These are phyloP conservation scores for Aurantiochytrium sp. DNA, from an alignment of 108 stramenopile species.

Conservation along the genomic window DNA sequence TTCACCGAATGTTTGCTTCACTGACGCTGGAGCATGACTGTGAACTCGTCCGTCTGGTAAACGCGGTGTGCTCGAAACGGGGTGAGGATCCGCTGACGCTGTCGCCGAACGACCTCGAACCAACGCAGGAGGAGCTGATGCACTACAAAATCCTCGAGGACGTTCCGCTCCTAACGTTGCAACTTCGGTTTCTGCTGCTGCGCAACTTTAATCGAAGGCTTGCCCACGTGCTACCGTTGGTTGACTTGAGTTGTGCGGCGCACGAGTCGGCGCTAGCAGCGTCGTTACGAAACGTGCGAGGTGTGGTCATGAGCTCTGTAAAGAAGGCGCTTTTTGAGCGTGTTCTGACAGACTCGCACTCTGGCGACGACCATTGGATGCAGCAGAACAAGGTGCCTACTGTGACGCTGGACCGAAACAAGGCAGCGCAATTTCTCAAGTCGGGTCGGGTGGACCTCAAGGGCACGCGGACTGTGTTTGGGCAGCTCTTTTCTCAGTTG, in stretches of 20 bases:
- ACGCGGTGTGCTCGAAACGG: neutral
- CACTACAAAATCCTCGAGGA: neutral
- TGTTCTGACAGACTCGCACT: conserved; percentile 11
- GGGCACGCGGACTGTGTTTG: neutral
- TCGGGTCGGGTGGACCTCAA: neutral
- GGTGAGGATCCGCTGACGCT: neutral
- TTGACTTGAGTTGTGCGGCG: neutral
- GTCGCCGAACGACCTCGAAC: neutral
- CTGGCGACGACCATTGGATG: conserved; percentile 17
- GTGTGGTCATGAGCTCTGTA: conserved; percentile 8
- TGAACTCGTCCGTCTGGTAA: neutral
- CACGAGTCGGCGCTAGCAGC: conserved; percentile 17
- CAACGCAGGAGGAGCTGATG: neutral
- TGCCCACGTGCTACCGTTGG: neutral
- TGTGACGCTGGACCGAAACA: conserved; percentile 11
- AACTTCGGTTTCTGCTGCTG: neutral
- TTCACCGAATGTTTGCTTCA: conserved; percentile 2
- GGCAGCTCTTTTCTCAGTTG: neutral
- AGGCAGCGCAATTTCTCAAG: conserved; percentile 15
- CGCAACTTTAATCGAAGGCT: neutral
- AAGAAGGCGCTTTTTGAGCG: conserved; percentile 13
- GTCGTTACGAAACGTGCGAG: neutral
- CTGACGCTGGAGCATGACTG: neutral
- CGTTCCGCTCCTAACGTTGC: neutral
- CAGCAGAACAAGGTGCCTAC: conserved; percentile 19